Conservation (phyloP, 192 early-diverging fungal species). For the Chytriomyces confervae region DNA sequence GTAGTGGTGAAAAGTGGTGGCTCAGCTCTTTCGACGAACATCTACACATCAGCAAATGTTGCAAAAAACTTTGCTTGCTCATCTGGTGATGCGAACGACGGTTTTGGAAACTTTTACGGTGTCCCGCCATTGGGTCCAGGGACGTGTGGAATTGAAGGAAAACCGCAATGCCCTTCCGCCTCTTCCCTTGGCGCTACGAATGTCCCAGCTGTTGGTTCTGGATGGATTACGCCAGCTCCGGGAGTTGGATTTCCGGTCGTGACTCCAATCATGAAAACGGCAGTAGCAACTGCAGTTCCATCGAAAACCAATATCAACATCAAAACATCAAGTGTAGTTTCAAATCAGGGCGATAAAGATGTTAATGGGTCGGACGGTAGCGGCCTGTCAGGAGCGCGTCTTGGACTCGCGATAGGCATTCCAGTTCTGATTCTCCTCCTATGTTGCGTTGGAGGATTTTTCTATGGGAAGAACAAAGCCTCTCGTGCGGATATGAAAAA, state of each 20-base stretch:
- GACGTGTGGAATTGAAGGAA: not conserved
- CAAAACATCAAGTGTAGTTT: too few species aligned
- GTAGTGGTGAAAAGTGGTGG: constrained; percentile 20
- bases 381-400: too few species aligned
- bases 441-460: not conserved
- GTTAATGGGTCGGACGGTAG: too few species aligned
- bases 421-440: constrained; percentile 6
- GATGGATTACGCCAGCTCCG: constrained; percentile 24
- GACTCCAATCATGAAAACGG: not conserved
- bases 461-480: too few species aligned
- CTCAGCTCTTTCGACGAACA: not conserved
- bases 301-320: too few species aligned
- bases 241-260: constrained; percentile 23
- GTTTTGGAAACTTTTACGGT: constrained; percentile 17
- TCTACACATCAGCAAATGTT: constrained; percentile 1
- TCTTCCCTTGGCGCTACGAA: not conserved
- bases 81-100: constrained; percentile 4
- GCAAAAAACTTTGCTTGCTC: not conserved
- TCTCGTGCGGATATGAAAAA: too few species aligned
- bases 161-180: not conserved
- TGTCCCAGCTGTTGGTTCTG: not conserved
- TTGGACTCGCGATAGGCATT: constrained; percentile 6
- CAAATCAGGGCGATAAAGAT: too few species aligned
- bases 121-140: constrained; percentile 16
- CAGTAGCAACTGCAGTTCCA: not conserved